These are phyloP conservation scores for Ceratocystis albifundus DNA, from an alignment of 2,329 filamentous ascomycete genomes.

Conservation along the genomic window DNA sequence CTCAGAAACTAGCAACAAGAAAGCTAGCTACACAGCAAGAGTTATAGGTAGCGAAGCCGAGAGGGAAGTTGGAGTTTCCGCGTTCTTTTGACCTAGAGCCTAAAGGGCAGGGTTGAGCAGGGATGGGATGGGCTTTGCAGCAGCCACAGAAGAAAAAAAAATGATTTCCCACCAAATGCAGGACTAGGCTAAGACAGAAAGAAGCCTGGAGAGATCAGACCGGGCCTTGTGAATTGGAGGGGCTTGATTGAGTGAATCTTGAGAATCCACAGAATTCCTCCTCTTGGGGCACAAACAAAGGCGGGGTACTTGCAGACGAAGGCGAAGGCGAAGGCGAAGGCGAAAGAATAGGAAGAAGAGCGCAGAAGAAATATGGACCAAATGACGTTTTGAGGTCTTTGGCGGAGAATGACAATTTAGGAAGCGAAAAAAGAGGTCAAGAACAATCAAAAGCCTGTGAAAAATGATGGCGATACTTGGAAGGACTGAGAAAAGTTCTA, in stretches of 20 bases:
- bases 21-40: too few relatives aligned
- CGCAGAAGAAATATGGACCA: not conserved
- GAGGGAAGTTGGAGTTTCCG: too few relatives aligned
- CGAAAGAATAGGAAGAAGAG: not conserved
- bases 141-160: too few relatives aligned
- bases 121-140: too few relatives aligned
- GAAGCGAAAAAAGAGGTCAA: not conserved
- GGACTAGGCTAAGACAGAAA: not conserved
- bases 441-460: too few relatives aligned
- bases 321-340: not conserved
- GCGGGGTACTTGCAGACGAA: slow-evolving; percentile 5
- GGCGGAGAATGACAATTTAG: not conserved
- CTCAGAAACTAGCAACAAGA: too few relatives aligned
- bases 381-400: too few relatives aligned
- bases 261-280: not conserved
- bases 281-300: not conserved
- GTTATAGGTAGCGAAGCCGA: too few relatives aligned
- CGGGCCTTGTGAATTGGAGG: not conserved
- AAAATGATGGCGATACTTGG: too few relatives aligned
- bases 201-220: not conserved
- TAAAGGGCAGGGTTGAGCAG: too few relatives aligned
- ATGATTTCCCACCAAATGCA: not conserved
- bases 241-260: not conserved
- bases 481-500: not conserved
- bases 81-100: too few relatives aligned